Conservation (phyloP, 75 land plant species). For the Picea sitchensis region DNA sequence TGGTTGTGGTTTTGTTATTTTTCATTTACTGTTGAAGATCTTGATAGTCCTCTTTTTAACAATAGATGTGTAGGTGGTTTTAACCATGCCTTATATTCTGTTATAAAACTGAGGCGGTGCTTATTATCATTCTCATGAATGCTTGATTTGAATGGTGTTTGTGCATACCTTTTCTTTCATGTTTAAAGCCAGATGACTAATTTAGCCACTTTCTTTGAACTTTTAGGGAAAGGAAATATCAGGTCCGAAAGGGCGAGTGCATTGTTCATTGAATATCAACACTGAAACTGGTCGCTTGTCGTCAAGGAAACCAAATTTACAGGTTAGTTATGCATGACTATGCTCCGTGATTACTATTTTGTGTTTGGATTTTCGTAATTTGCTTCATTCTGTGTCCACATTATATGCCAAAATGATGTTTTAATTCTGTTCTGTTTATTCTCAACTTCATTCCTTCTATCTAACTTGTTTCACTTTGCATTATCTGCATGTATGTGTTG, state of each 20-base stretch:
- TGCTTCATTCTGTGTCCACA: background rate
- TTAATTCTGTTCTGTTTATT: background rate
- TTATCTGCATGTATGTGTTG: background rate
- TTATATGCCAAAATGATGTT: background rate
- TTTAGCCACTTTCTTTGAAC: background rate
- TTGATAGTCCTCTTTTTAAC: background rate
- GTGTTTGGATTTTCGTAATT: background rate
- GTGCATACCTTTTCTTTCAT: background rate
- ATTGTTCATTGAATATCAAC: constrained; percentile 95
- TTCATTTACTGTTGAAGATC: background rate
- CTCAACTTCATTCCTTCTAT: background rate
- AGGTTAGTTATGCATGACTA: constrained; percentile 42
- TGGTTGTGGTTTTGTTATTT: background rate
- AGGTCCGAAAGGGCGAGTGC: constrained; percentile 86
- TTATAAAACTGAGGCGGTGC: background rate
- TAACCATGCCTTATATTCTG: background rate
- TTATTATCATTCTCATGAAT: background rate
- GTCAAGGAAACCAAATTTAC: constrained; percentile 92
- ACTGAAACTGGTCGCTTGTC: constrained; percentile 99
- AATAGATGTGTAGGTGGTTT: background rate
- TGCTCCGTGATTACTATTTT: background rate
- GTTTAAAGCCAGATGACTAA: background rate
- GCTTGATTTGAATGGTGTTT: background rate
- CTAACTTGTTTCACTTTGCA: background rate
- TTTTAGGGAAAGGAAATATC: constrained; percentile 63